These are phyloP conservation scores for Chalciporus sp. DNA, from an alignment of 1,284 basidiomycete genomes.

Conservation along the genomic window DNA sequence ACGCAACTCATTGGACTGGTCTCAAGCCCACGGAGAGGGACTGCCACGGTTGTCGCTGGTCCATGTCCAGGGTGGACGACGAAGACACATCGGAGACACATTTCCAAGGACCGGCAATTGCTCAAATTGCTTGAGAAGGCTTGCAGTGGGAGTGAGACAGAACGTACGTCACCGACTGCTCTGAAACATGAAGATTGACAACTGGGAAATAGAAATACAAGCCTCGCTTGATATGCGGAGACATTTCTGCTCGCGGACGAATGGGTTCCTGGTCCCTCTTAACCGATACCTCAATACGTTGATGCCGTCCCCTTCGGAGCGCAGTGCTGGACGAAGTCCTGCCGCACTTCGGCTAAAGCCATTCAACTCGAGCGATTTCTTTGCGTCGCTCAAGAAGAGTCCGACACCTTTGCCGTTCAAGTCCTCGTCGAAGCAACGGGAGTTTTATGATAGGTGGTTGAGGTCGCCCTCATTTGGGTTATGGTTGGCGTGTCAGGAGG, in stretches of 20 bases:
- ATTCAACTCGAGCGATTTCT: constrained; percentile 80
- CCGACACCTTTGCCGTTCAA: constrained; percentile 81
- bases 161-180: constrained; percentile 47
- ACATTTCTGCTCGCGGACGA: constrained; percentile 89
- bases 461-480: constrained; percentile 73
- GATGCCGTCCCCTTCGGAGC: constrained; percentile 69
- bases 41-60: constrained; percentile 42
- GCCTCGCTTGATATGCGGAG: constrained; percentile 74
- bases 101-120: constrained; percentile 81
- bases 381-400: constrained; percentile 79
- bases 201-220: constrained; percentile 48
- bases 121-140: constrained; percentile 70
- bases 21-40: constrained; percentile 14
- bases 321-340: constrained; percentile 20
- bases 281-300: constrained; percentile 92
- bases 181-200: not conserved
- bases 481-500: constrained; percentile 76
- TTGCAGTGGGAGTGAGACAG: constrained; percentile 47
- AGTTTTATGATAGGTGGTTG: constrained; percentile 77
- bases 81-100: constrained; percentile 79
- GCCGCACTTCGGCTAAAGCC: constrained; percentile 59
- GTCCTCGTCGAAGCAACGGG: constrained; percentile 58
- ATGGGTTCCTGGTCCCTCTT: constrained; percentile 87
- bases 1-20: not conserved
- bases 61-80: constrained; percentile 75